A percentile compares a stretch with the other conserved stretches of the same genome.
Conservation (phyloP, 179 eudicot genomes). For the Sideroxylon spinosum region DNA sequence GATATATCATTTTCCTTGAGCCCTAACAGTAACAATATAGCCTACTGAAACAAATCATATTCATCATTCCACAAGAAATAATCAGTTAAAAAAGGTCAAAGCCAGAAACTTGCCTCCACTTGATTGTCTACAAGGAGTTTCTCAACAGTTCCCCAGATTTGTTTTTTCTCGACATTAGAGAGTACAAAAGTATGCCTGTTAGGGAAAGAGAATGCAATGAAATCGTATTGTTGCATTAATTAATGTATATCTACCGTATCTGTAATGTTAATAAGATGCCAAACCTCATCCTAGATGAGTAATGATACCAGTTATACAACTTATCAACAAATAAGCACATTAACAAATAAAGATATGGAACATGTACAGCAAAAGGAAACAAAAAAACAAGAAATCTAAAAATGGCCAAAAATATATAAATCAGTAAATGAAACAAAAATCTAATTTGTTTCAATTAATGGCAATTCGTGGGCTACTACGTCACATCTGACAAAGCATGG, state of each 20-base stretch:
- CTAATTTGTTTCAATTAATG: not conserved
- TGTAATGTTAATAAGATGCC: not conserved
- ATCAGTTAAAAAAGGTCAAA: not conserved
- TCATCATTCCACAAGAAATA: not conserved
- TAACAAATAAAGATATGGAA: no score
- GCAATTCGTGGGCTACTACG: not conserved
- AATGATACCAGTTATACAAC: not conserved
- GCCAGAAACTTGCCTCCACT: conserved; percentile 72
- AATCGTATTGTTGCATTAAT: not conserved
- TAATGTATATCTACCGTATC: not conserved
- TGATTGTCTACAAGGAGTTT: conserved; percentile 74
- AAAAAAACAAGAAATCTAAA: not conserved
- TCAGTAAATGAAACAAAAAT: not conserved
- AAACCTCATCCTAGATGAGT: conserved; percentile 6
- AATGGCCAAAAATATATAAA: not conserved
- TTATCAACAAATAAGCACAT: no score
- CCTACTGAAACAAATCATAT: not conserved
- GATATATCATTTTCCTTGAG: not conserved
- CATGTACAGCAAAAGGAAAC: not conserved
- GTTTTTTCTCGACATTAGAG: conserved; percentile 52
- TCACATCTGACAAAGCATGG: not conserved
- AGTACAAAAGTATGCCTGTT: conserved; percentile 84
- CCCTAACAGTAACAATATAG: not conserved
- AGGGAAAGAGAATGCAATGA: not conserved
- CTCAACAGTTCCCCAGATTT: conserved; percentile 86